phyloP scores from a whole-genome alignment of 116 monocot genomes.

The Dioscorea cayenensis region DNA sequence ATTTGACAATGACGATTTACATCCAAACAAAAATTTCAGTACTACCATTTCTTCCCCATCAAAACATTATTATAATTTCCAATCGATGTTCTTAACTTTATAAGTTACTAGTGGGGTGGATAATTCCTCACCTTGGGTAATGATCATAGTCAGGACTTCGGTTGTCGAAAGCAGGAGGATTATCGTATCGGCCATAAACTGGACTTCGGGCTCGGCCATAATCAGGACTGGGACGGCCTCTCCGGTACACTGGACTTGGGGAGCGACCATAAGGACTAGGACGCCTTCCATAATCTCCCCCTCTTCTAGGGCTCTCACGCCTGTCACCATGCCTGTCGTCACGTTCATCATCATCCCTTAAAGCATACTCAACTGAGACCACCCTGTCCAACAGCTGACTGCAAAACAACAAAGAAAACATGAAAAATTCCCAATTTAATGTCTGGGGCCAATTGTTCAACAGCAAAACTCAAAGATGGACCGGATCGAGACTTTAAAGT shows the following conservation, averaged over 20 bases:
- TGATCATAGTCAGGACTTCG: constrained; percentile 39
- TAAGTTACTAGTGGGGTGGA: background rate
- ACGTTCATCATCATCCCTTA: constrained; percentile 76
- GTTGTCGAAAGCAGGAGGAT: constrained; percentile 23
- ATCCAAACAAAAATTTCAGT: too few relatives aligned
- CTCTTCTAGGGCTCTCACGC: constrained; percentile 57
- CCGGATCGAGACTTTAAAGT: too few relatives aligned
- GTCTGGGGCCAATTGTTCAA: too few relatives aligned
- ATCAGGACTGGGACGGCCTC: constrained; percentile 66
- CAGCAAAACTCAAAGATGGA: too few relatives aligned
- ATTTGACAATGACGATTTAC: background rate
- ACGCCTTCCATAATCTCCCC: constrained; percentile 37
- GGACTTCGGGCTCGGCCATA: constrained; percentile 61
- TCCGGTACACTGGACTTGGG: constrained; percentile 41
- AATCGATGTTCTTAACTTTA: too few relatives aligned
- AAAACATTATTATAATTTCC: too few relatives aligned
- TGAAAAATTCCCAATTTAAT: background rate
- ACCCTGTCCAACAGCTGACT: constrained; percentile 86
- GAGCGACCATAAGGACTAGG: constrained; percentile 51
- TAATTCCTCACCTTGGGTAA: constrained; percentile 42
- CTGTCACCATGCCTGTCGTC: constrained; percentile 28
- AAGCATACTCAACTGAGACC: constrained; percentile 84
- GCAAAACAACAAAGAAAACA: constrained; percentile 3
- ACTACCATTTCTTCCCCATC: too few relatives aligned
- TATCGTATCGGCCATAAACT: constrained; percentile 36